Conservation (phyloP, 2,329 filamentous ascomycete genomes). For the Pseudogymnoascus sp. region DNA sequence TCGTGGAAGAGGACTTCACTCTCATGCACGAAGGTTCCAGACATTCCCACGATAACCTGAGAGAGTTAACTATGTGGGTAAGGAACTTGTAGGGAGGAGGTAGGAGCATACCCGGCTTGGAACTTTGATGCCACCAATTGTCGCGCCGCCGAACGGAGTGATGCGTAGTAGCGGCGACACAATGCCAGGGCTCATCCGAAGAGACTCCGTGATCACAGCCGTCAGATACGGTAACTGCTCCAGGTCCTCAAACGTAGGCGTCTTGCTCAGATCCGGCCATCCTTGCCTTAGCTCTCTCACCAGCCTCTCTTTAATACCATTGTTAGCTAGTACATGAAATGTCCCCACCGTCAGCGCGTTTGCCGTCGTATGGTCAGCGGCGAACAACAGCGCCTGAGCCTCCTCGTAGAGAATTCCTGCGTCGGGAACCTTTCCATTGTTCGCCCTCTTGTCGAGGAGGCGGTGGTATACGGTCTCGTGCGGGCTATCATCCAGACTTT, state of each 20-base stretch:
- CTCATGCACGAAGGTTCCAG: constrained; percentile 14
- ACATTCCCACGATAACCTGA: constrained; percentile 21
- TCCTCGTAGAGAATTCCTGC: constrained; percentile 31
- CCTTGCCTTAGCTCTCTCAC: constrained; percentile 31
- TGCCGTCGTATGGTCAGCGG: constrained; percentile 34
- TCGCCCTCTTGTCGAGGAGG: constrained; percentile 23
- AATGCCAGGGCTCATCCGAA: not conserved
- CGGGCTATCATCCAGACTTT: constrained; percentile 18
- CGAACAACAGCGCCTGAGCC: constrained; percentile 35
- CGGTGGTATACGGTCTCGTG: constrained; percentile 28
- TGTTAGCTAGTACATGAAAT: constrained; percentile 30
- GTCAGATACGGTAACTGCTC: constrained; percentile 10
- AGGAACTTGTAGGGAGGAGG: not conserved
- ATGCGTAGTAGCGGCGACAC: not conserved
- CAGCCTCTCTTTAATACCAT: constrained; percentile 25
- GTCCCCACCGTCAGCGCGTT: constrained; percentile 32
- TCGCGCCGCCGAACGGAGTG: not conserved
- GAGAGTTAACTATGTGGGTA: not conserved
- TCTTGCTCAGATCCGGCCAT: constrained; percentile 24
- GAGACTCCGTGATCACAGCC: not conserved
- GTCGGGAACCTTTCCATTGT: constrained; percentile 20
- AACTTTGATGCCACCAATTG: not conserved
- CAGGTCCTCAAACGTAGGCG: constrained; percentile 22
- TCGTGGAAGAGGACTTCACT: constrained; percentile 27
- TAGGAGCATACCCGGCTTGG: constrained; percentile 4